These are phyloP conservation scores for Leptographium wingfieldii DNA, from an alignment of 2,329 filamentous ascomycete genomes.

Conservation along the genomic window DNA sequence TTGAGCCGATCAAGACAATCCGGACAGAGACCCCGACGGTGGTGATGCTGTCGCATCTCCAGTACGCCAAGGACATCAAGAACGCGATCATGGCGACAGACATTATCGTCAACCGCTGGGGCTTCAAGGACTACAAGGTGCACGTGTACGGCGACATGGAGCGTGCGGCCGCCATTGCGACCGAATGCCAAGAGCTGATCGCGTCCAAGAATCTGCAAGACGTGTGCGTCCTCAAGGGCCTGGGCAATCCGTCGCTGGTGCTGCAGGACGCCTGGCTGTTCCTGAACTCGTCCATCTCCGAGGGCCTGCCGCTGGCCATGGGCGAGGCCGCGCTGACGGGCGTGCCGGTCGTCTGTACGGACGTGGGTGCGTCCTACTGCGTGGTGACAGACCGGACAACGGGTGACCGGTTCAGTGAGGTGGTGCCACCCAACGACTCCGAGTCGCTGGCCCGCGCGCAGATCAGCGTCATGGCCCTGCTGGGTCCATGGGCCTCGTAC, in stretches of 20 bases:
- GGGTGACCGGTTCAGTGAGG: conserved; percentile 40
- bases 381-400: conserved; percentile 42
- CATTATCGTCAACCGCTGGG: conserved; percentile 52
- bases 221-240: conserved; percentile 39
- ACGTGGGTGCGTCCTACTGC: conserved; percentile 41
- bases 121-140: conserved; percentile 51
- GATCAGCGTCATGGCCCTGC: conserved; percentile 46
- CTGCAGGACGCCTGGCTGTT: conserved; percentile 45
- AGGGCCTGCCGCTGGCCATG: conserved; percentile 42
- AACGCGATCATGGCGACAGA: conserved; percentile 50
- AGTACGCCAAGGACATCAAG: conserved; percentile 51
- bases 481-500: conserved; percentile 48
- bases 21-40: conserved; percentile 46
- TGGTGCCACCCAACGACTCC: conserved; percentile 52
- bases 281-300: conserved; percentile 43
- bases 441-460: conserved; percentile 47
- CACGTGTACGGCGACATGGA: conserved; percentile 52
- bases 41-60: conserved; percentile 51
- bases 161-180: conserved; percentile 36
- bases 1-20: conserved; percentile 46
- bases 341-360: conserved; percentile 42
- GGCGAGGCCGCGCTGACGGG: conserved; percentile 45
- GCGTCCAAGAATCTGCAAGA: conserved; percentile 38
- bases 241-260: conserved; percentile 42
- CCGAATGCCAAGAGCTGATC: conserved; percentile 43